phyloP scores from a whole-genome alignment of 441 rosid genomes.

The Kokia cookei region DNA sequence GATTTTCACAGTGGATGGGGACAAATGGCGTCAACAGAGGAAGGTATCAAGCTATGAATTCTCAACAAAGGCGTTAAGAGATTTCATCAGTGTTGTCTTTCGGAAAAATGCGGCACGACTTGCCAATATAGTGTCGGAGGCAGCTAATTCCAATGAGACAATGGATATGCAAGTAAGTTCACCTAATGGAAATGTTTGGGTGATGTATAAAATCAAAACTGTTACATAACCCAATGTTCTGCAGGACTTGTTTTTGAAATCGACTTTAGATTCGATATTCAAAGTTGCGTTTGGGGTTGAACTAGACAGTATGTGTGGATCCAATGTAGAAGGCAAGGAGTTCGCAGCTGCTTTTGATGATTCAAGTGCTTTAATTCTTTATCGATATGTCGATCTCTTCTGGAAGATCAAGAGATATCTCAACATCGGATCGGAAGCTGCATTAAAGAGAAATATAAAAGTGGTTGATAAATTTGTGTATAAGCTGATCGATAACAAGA shows the following conservation, averaged over 20 bases:
- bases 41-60: constrained; percentile 48
- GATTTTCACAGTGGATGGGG: constrained; percentile 45
- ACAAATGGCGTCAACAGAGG: constrained; percentile 43
- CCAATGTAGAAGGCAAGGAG: constrained; percentile 19
- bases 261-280: constrained; percentile 31
- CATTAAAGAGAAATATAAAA: constrained; percentile 12
- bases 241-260: constrained; percentile 36
- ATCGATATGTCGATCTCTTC: constrained; percentile 23
- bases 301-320: constrained; percentile 27
- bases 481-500: constrained; percentile 41
- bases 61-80: constrained; percentile 39
- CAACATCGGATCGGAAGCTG: constrained; percentile 33
- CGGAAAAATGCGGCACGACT: constrained; percentile 18
- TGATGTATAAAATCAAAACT: neutral
- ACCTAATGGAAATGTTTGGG: neutral
- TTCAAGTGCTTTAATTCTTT: constrained; percentile 19
- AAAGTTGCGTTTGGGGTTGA: constrained; percentile 31
- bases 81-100: constrained; percentile 30
- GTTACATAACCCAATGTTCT: neutral
- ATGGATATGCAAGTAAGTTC: constrained; percentile 45
- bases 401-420: constrained; percentile 32
- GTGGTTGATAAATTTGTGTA: constrained; percentile 23
- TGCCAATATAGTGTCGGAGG: constrained; percentile 24
- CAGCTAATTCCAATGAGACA: constrained; percentile 27
- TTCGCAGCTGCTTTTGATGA: constrained; percentile 29